Percentiles rank a stretch among this genome's conserved stretches.
phyloP scores from a whole-genome alignment of 305 asterid genomes.

The Solanum hybrid region DNA sequence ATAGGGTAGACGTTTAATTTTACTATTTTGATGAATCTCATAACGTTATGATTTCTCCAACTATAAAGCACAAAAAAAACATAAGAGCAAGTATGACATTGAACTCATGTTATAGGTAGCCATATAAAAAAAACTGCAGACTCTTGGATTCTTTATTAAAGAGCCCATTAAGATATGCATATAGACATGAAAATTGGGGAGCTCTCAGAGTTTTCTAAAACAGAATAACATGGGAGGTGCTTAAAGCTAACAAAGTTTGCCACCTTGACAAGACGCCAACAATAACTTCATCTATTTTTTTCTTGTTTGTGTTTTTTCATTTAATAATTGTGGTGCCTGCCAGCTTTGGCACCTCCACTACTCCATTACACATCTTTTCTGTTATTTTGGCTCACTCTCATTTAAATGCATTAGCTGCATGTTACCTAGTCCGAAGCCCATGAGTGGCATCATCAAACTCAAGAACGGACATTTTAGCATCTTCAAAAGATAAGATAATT shows the following conservation, averaged over 20 bases:
- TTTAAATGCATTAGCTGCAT: background rate
- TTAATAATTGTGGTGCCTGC: background rate
- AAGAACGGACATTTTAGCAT: constrained; percentile 81
- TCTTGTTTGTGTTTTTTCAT: background rate
- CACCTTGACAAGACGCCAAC: background rate
- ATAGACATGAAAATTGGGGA: background rate
- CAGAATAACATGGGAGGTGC: background rate
- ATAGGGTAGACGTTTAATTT: background rate
- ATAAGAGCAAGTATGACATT: background rate
- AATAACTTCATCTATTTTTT: background rate
- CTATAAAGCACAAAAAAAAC: background rate
- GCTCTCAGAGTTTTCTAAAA: background rate
- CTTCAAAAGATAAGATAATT: constrained; percentile 69
- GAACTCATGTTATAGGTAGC: background rate
- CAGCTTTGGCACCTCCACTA: background rate
- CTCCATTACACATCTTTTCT: background rate
- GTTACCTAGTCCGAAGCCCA: constrained; percentile 79
- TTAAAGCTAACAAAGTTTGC: background rate
- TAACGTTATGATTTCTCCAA: background rate
- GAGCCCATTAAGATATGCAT: background rate
- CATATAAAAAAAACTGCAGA: background rate
- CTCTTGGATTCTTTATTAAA: background rate
- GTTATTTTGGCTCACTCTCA: background rate
- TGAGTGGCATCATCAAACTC: constrained; percentile 91
- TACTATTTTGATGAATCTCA: background rate